phyloP scores from a whole-genome alignment of 2,329 filamentous ascomycete genomes.

The Exophiala mesophila region DNA sequence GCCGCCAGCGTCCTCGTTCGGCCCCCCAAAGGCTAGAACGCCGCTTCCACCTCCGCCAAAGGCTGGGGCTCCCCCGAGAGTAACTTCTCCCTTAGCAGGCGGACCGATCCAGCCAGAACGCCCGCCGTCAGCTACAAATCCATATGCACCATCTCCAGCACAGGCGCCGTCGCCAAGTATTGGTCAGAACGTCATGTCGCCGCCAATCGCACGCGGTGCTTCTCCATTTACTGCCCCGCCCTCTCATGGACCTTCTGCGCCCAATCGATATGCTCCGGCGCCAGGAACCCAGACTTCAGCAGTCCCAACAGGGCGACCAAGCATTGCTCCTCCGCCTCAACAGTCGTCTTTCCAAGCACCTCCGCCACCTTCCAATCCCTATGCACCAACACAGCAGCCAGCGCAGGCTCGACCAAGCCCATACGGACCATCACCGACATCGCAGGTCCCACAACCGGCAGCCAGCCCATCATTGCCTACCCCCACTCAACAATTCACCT shows the following conservation, averaged over 20 bases:
- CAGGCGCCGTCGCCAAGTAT: conserved; percentile 39
- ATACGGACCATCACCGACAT: conserved; percentile 45
- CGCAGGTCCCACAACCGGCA: conserved; percentile 37
- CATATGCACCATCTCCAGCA: conserved; percentile 58
- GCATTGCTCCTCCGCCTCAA: conserved; percentile 46
- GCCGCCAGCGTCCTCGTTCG: conserved; percentile 53
- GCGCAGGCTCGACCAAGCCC: conserved; percentile 37
- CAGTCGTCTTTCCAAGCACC: conserved; percentile 32
- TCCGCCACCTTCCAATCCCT: conserved; percentile 49
- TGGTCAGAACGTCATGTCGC: conserved; percentile 42
- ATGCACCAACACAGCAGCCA: conserved; percentile 50
- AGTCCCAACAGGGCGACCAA: conserved; percentile 39
- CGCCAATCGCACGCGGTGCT: conserved; percentile 65
- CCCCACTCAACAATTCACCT: conserved; percentile 42
- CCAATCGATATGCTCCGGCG: conserved; percentile 70
- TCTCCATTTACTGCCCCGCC: conserved; percentile 86
- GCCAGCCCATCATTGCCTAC: conserved; percentile 37
- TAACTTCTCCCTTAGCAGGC: conserved; percentile 64
- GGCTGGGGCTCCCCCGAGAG: conserved; percentile 60
- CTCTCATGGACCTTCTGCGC: conserved; percentile 58
- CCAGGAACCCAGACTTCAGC: conserved; percentile 52
- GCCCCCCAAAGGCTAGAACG: conserved; percentile 52
- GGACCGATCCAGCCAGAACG: conserved; percentile 51
- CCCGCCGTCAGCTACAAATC: conserved; percentile 54
- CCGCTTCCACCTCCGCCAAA: conserved; percentile 82